Evolutionary conservation across 352 stramenopile genomes (phyloP), one percentile per base, ranked within the genome.

Genomic region (Pythium scleroteichum): DNA sequence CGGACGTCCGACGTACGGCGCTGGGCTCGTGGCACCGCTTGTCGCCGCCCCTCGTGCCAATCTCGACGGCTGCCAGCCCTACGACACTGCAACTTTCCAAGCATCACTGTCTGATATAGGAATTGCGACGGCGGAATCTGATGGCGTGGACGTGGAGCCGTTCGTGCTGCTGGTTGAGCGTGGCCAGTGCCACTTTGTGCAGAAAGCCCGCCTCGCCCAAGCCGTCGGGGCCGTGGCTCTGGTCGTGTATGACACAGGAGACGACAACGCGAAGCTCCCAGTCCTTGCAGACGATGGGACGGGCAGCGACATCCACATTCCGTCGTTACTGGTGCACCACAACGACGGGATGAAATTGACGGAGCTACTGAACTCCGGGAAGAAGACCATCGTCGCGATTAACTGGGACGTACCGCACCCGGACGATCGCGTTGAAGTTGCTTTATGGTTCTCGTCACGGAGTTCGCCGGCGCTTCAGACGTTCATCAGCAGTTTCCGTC

Each of bases 361-460:
- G 12, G 35, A 55, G 24, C 57, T 75, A 20, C 24, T 73, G 33
- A 20, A 44, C 13, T 22, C 46, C 5, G 8, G 32, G 0, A 24
- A 19, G n/a, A 62, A 55, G 24, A 66, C 61, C 20, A 63, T 76
- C 27, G 32, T 69, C 14, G 22, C 40, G 14, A 53, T 75, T 32
- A 50, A 41, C 22, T 71, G 68, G 68, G 54, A 68, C 35, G 53
- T 55, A 8, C 46, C 56, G 16, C 60, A 69, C 19, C 45, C 50
- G 5, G 53, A 73, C 8, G 22, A 64, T 33, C 57, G 49, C 27
- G 57, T 76, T 13, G 68, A 73, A 12, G 17, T 69, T 4, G 55
- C 64, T 27, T 49, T 78, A 9, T 78, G 69, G 62, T 73, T 73
- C 23, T 68, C 71, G 7, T 68, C 64, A 22, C 68, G 68, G 20